Evolutionary conservation across 2,329 filamentous ascomycete species (phyloP), one percentile per base, ranked within the genome.

Genomic region (Ilyonectria destructans): DNA sequence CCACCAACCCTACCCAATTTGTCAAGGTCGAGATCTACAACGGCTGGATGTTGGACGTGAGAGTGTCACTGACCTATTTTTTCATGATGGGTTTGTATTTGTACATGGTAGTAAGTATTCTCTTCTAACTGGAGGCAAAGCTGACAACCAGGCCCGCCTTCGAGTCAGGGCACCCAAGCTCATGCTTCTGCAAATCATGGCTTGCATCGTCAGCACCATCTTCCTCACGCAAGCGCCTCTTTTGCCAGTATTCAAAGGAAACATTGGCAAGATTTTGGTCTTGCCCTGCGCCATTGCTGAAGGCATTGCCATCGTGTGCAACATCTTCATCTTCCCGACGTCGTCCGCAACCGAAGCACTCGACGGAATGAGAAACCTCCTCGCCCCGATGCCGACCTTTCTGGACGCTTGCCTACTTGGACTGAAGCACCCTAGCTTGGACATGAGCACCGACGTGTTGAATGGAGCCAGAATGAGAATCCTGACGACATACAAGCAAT

Each of bases 321-420:
- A 80, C 6, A 58, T 87, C 1, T 63, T 87, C 4, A 77, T 87
- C 51, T 87, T 87, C 61, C 86, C 86, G 0, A 81, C 82, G 46
- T 87, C 86, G 0, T 85, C 86, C 0, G 86, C 85, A 0, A 81
- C 82, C 26, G 76, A 81, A 2, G 81, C 85, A 1, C 74, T 87
- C 0, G 71, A 73, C 9, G 45, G 56, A 15, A 63, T 63, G 59
- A 37, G 19, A 21, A 40, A 56, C 10, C 31, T 67, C 6, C 58
- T 67, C n/a, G 17, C 15, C 3, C 37, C 52, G 7, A 67, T 62
- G 52, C 37, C 64, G 19, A 29, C 15, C 9, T 62, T 66, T 40
- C 29, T 66, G 3, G 64, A 66, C 19, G 64, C 64, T 7, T 52
- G 58, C 4, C 15, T 66, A 2, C 21, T 62, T 8, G 58, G 51